Evolutionary conservation across 225 moss, liverwort and hornwort genomes (phyloP).

Genomic region (Straminergon stramineum): DNA sequence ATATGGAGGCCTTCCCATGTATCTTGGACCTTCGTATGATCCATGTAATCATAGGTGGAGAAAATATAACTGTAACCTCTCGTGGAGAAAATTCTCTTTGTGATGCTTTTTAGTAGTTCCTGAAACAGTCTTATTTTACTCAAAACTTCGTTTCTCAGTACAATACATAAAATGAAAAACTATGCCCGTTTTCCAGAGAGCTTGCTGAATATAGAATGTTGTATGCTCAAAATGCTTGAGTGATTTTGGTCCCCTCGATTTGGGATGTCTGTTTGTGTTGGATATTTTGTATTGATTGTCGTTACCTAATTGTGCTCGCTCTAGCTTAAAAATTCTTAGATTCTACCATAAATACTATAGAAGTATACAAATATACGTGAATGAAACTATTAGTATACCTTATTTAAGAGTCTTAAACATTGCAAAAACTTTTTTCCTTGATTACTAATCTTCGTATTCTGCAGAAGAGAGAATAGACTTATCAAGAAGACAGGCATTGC

Average conservation of each 20-base stretch:
- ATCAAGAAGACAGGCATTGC: conserved; percentile 33
- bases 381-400: not conserved
- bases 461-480: conserved; percentile 22
- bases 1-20: not conserved
- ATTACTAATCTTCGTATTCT: not conserved
- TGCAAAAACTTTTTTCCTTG: not conserved
- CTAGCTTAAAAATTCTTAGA: not conserved
- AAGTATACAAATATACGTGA: not conserved
- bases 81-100: not conserved
- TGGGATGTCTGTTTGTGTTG: not conserved
- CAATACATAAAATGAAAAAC: not conserved
- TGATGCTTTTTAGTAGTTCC: not conserved
- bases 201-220: not conserved
- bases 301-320: not conserved
- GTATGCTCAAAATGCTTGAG: not conserved
- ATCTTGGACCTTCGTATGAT: not conserved
- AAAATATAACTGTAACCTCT: too few relatives aligned
- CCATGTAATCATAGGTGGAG: not conserved
- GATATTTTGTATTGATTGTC: not conserved
- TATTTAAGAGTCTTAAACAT: not conserved
- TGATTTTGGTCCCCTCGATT: not conserved
- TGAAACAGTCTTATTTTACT: not conserved
- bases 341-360: not conserved
- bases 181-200: not conserved
- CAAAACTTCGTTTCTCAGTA: not conserved